A percentile compares a stretch with the other conserved stretches of the same genome.
Conservation (phyloP, 116 monocot genomes). For the Phalaenopsis hybrid region DNA sequence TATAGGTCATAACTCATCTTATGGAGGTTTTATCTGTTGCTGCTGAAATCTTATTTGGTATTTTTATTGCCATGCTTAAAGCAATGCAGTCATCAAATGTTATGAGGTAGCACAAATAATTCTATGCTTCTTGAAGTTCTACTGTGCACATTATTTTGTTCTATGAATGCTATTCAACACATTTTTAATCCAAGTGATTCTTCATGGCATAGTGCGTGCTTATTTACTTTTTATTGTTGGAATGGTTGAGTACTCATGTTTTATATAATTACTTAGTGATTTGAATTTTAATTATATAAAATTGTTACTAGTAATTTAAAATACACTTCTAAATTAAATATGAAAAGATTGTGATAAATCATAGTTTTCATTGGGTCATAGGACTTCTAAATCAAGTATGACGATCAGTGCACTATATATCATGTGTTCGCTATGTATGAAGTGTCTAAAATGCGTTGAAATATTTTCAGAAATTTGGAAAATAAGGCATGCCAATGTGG, state of each 20-base stretch:
- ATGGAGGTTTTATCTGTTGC: conserved; percentile 22
- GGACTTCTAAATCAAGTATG: too few relatives aligned
- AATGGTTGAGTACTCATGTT: not conserved
- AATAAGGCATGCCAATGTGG: not conserved
- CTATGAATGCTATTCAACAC: not conserved
- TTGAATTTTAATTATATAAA: too few relatives aligned
- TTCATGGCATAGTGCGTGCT: conserved; percentile 1
- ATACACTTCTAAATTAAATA: too few relatives aligned
- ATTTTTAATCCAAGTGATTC: not conserved
- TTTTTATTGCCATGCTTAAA: conserved; percentile 31
- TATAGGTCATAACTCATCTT: conserved; percentile 25
- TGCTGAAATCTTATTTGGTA: conserved; percentile 33
- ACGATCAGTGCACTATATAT: too few relatives aligned
- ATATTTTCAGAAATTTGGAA: too few relatives aligned
- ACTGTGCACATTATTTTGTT: not conserved
- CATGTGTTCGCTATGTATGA: too few relatives aligned
- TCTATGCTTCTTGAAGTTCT: not conserved
- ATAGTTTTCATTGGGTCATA: too few relatives aligned
- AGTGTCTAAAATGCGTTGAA: too few relatives aligned
- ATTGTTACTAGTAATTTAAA: too few relatives aligned
- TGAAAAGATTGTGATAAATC: too few relatives aligned
- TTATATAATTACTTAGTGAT: too few relatives aligned
- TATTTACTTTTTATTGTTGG: not conserved
- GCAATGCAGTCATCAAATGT: conserved; percentile 14
- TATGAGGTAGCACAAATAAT: conserved; percentile 27